Evolutionary conservation across 176 grass and related monocot genomes (phyloP), one percentile per base, ranked within the genome.

Genomic region (Carex littledalei): DNA sequence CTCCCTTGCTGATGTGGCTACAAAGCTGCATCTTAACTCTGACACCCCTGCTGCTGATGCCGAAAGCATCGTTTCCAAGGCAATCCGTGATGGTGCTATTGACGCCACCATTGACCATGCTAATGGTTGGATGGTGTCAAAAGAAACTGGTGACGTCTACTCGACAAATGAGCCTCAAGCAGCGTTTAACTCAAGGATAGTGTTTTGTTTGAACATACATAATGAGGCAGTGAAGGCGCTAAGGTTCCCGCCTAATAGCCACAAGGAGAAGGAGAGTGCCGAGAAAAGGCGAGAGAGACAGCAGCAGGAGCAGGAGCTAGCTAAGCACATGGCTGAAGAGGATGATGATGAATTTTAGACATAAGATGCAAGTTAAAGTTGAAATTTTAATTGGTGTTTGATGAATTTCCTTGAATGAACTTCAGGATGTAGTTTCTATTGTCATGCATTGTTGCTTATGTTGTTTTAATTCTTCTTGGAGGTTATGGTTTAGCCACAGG

Each of bases 201-300:
- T 91, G 34, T 98, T 98, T 69, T 98, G 95, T 86, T 85, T 98
- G 47, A 94, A 98, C 82, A 94, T 94, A 91, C 92, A 94, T 74
- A 98, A 91, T 0, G 92, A 94, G 64, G 89, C 92, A 1, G 92
- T 94, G 37, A 94, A 88, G 76, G 92, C 95, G 13, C 62, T 97
- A 50, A 88, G 88, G 70, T 93, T 91, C 53, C 92, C 95, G 9
- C 92, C 91, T 1, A 98, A 98, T 73, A 94, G 91, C 79, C 86
- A 90, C 82, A 93, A 91, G 82, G 94, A 97, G 70, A 97, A 94
- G 24, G 95, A 94, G 85, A 94, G 92, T 9, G 91, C 86, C 1
- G 92, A 93, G 89, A 92, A 93, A 89, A 91, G 95, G 86, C 81
- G 88, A 1, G 89, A 98, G 89, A 90, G 89, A 31, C 93, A 92